Base-by-base conservation (phyloP, 2,329 filamentous ascomycete genomes). In the Penicillium digitatum region DNA sequence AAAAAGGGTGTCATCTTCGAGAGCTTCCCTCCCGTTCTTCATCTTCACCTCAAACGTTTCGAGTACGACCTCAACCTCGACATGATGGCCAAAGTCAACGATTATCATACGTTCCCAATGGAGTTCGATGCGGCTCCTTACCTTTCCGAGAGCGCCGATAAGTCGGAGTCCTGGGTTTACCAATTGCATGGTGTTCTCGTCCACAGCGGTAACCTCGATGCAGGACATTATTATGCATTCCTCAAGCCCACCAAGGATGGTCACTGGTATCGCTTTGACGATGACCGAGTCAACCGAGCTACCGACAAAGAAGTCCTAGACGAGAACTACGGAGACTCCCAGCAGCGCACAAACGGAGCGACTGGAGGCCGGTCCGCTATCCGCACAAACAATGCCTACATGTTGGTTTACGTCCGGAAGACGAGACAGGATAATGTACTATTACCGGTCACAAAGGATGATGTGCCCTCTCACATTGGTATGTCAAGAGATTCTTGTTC, bases 1-100 rank as follows among this genome's bases (percentile, higher is more conserved):
- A 92, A 90, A 78, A 99, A 99, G 74, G 94, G 94, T 49, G 94
- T 96, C 62, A 96, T 99, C 59, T 99, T 99, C 71, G 90, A 91
- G 70, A 89, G 87, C 66, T 97, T 97, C 69, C 94, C 94, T 0
- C 89, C 95, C 50, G 91, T 99, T 3, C 79, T 99, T 22, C 93
- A 99, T 72, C 79, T 99, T 39, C 94, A 99, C 72, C 82, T 99
- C 56, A 97, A 97, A 77, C 88, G 94, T 49, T 99, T 99, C 73
- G 91, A 99, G 72, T 99, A 99, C 75, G 94, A 99, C 74, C 89
- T 96, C 66, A 88, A 95, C 64, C 86, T 90, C 65, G 93, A 97
- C 69, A 91, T 90, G 61, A 96, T 97, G 89, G 96, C 95, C 88
- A 99, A 99, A 77, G 91, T 99, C 69, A 78, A 79, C 49, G 76